Base-by-base conservation (phyloP, 2,329 filamentous ascomycete species). In the Aaosphaeria pasadenensis region DNA sequence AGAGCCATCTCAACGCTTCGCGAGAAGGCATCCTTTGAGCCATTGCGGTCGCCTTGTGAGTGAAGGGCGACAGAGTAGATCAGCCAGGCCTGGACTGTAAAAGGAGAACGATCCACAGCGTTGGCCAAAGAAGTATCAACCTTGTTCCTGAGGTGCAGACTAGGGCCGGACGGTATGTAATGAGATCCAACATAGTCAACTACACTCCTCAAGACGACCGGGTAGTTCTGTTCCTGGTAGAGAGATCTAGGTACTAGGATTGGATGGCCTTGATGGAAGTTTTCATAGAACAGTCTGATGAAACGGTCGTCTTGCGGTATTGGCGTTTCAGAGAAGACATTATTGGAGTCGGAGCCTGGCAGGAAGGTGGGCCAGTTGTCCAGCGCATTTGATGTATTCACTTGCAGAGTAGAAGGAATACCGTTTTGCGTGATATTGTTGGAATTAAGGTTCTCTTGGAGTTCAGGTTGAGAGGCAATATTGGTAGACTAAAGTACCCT, bases 51-150 rank as follows among this genome's bases (percentile, higher is more conserved):
- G 78, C 58, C 85, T 85, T 51, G 79, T 83, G 4, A 87, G 87
- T 64, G 94, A 7, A 94, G 75, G 0, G 83, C 83, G 50, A 95
- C 83, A 11, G 89, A 79, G 44, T 89, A 78, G 4, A 95, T 74
- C 40, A 95, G 71, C 63, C 90, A 77, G 3, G 88, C 83, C 70
- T 95, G 90, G 1, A 94, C 82, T 11, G 83, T 71, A 59, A 83
- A 87, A 0, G 56, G 49, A 11, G 56, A 53, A 44, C 47, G 47
- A 7, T 60, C 53, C 9, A 47, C 42, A 7, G 40, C 44, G 11
- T 47, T 29, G 30, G 52, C 35, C 9, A 63, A 33, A 6, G 51
- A 46, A 29, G 43, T 44, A 28, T 42, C 45, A 3, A 52, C 48
- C 1, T 42, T 42, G 30, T 60, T 49, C 42, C 70, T 67, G 46